These are phyloP conservation scores for Raphidocelis subcapitata DNA, from an alignment of 139 green algal genomes.

Conservation along the genomic window DNA sequence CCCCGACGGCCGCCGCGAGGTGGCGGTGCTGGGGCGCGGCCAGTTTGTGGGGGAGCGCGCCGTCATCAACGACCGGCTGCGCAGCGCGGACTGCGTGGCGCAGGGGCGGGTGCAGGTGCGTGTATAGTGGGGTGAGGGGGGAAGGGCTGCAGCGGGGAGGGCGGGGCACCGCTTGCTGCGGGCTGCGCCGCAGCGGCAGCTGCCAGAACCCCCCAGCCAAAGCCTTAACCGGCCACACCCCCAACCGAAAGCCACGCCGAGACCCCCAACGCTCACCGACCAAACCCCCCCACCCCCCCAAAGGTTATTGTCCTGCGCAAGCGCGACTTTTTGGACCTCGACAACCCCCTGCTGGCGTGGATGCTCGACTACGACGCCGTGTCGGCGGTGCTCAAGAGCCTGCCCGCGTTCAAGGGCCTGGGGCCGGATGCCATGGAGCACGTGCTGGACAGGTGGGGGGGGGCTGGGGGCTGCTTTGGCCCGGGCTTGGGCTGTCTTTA, in stretches of 20 bases:
- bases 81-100: constrained; percentile 68
- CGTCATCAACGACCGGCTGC: constrained; percentile 74
- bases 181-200: too few relatives aligned
- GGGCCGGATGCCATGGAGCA: constrained; percentile 68
- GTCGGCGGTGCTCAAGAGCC: constrained; percentile 44
- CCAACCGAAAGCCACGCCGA: too few relatives aligned
- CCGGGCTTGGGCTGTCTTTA: too few relatives aligned
- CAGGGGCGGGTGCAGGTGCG: constrained; percentile 53
- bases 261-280: too few relatives aligned
- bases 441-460: constrained; percentile 61
- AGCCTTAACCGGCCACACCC: too few relatives aligned
- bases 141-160: too few relatives aligned
- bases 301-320: constrained; percentile 70
- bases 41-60: constrained; percentile 77
- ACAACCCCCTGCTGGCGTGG: constrained; percentile 76
- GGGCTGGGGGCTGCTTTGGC: too few relatives aligned
- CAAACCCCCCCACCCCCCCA: background rate
- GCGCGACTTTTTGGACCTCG: constrained; percentile 73
- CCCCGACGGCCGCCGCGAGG: constrained; percentile 53
- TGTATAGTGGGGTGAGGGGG: too few relatives aligned
- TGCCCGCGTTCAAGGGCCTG: constrained; percentile 47
- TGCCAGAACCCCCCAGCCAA: too few relatives aligned
- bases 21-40: constrained; percentile 58
- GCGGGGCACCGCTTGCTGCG: too few relatives aligned
- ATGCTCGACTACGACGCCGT: constrained; percentile 79